A percentile compares a stretch with the other conserved stretches of the same genome.
phyloP scores from a whole-genome alignment of 2,329 filamentous ascomycete genomes.

The Colletotrichum chlorophyti region DNA sequence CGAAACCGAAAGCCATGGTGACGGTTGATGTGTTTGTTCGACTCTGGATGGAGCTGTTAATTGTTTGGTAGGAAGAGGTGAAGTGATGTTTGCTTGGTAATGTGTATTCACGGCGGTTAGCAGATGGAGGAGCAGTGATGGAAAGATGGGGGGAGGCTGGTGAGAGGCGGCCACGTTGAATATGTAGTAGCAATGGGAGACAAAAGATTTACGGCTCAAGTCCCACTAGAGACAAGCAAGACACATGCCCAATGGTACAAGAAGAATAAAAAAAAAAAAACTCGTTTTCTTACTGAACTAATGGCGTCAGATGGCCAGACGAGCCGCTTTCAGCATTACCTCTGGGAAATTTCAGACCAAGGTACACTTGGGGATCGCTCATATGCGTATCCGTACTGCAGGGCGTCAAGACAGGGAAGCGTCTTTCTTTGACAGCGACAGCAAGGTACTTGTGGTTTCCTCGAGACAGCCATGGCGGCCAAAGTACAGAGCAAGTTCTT shows the following conservation, averaged over 20 bases:
- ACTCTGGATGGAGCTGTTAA: neutral
- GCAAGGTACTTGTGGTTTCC: too few species aligned
- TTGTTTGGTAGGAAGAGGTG: neutral
- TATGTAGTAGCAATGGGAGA: slow-evolving; percentile 27
- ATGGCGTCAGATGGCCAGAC: slow-evolving; percentile 17
- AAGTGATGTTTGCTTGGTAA: neutral
- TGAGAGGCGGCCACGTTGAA: slow-evolving; percentile 11
- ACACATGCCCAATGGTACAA: too few species aligned
- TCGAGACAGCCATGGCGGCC: too few species aligned
- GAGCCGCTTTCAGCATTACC: too few species aligned
- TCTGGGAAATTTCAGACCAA: too few species aligned
- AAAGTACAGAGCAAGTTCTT: too few species aligned
- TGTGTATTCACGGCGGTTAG: neutral
- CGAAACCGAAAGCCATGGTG: slow-evolving; percentile 20
- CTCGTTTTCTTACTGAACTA: neutral
- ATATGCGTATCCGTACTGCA: too few species aligned
- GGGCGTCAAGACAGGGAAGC: too few species aligned
- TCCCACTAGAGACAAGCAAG: neutral
- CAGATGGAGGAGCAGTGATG: neutral
- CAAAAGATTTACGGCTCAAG: neutral
- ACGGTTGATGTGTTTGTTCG: neutral
- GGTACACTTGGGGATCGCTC: too few species aligned
- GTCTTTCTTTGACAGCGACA: too few species aligned
- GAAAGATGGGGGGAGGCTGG: neutral
- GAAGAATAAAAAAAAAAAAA: too few species aligned